Percentiles rank a stretch among this genome's conserved stretches.
These are phyloP conservation scores for Linnemannia exigua DNA, from an alignment of 192 early-diverging fungal species.

Conservation along the genomic window DNA sequence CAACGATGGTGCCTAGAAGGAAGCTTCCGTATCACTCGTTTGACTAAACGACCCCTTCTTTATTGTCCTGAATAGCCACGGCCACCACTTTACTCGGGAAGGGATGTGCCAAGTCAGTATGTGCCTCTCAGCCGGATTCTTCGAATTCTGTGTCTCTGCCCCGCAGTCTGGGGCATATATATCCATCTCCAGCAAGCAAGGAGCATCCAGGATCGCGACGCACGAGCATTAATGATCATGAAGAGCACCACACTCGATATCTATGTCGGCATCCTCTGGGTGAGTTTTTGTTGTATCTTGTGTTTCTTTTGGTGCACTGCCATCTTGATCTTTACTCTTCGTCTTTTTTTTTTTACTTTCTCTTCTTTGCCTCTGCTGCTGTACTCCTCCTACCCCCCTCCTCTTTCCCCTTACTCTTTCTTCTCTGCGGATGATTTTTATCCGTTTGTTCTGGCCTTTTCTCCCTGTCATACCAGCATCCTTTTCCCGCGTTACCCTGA, in stretches of 20 bases:
- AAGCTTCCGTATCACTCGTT: too few relatives aligned
- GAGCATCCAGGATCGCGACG: conserved; percentile 35
- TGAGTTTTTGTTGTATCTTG: not conserved
- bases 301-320: not conserved
- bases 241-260: conserved; percentile 54
- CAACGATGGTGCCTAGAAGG: not conserved
- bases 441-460: not conserved
- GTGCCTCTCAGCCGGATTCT: conserved; percentile 34
- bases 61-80: conserved; percentile 25
- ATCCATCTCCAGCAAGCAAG: conserved; percentile 48
- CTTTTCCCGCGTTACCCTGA: not conserved
- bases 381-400: too few relatives aligned
- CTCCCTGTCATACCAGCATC: not conserved
- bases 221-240: conserved; percentile 45
- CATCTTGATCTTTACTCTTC: not conserved
- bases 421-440: not conserved
- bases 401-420: not conserved
- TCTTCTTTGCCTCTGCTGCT: too few relatives aligned
- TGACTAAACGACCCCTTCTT: not conserved
- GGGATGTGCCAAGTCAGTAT: conserved; percentile 35
- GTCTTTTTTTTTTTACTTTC: conserved; percentile 2
- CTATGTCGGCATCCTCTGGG: conserved; percentile 56
- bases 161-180: conserved; percentile 52
- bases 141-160: conserved; percentile 42
- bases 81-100: conserved; percentile 45